phyloP scores from a whole-genome alignment of 768 basidiomycete species.

The Tulasnella sp. region DNA sequence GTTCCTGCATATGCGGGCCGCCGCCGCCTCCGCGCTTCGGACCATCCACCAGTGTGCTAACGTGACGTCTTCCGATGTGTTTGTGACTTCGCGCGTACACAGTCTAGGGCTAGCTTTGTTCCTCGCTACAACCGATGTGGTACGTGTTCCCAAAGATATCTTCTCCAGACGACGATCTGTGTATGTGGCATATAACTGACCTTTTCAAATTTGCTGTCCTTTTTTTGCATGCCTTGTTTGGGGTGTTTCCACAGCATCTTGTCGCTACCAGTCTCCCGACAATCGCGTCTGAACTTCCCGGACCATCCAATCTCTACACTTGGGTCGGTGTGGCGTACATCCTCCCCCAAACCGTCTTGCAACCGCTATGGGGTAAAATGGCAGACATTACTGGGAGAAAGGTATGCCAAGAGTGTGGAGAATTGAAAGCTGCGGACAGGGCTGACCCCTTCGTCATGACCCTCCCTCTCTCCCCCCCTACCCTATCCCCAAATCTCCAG shows the following conservation, averaged over 20 bases:
- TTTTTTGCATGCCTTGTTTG: too few relatives aligned
- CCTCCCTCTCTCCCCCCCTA: not conserved
- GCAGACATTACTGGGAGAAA: constrained; percentile 78
- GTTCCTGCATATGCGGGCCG: not conserved
- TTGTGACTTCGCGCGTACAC: constrained; percentile 22
- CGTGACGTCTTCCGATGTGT: constrained; percentile 3
- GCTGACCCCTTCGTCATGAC: not conserved
- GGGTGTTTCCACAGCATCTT: constrained; percentile 12
- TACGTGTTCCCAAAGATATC: constrained; percentile 41
- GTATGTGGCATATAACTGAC: constrained; percentile 37
- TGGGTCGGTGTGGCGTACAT: constrained; percentile 85
- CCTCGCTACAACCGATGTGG: constrained; percentile 81
- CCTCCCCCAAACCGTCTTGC: constrained; percentile 80
- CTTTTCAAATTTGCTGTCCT: too few relatives aligned
- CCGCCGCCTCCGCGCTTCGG: not conserved
- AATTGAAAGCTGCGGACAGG: not conserved
- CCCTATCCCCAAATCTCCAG: constrained; percentile 44
- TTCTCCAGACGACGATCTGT: constrained; percentile 13
- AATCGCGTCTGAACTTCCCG: constrained; percentile 63
- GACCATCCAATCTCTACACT: constrained; percentile 68
- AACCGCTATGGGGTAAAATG: constrained; percentile 74
- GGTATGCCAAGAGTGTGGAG: constrained; percentile 40
- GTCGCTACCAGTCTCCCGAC: constrained; percentile 82
- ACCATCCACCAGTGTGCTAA: not conserved
- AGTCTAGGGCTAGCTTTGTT: constrained; percentile 78